phyloP scores from a whole-genome alignment of 2,329 filamentous ascomycete genomes.

The Fusarium setosum region DNA sequence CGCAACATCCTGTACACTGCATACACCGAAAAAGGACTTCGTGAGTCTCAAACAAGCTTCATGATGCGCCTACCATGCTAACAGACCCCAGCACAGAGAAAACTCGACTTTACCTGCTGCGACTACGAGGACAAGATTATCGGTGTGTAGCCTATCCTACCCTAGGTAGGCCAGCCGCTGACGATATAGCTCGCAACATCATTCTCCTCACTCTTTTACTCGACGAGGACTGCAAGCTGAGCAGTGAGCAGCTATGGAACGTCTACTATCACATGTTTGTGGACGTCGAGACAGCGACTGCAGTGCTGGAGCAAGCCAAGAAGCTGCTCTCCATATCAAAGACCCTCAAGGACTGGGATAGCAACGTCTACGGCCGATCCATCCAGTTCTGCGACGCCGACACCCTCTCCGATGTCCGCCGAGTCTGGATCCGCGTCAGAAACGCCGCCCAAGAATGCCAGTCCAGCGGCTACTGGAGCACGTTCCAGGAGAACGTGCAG shows the following conservation, averaged over 20 bases:
- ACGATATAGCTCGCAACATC: conserved; percentile 62
- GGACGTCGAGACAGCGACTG: conserved; percentile 47
- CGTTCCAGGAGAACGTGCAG: conserved; percentile 31
- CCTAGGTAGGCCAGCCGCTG: neutral
- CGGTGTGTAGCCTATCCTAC: conserved; percentile 50
- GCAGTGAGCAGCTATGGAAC: conserved; percentile 57
- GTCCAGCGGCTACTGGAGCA: conserved; percentile 8
- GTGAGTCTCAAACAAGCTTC: conserved; percentile 41
- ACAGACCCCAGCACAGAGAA: conserved; percentile 48
- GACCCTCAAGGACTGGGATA: conserved; percentile 57
- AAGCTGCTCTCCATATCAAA: conserved; percentile 54
- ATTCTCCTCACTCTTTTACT: conserved; percentile 63
- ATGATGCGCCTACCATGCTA: conserved; percentile 21
- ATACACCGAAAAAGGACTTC: conserved; percentile 54
- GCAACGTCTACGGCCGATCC: conserved; percentile 54
- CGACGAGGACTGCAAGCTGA: conserved; percentile 48
- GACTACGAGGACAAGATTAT: conserved; percentile 62
- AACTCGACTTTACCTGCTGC: conserved; percentile 67
- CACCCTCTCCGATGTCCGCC: conserved; percentile 55
- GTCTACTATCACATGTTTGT: conserved; percentile 67
- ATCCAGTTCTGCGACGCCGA: conserved; percentile 61
- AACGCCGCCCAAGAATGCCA: conserved; percentile 27
- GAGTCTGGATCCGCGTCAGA: conserved; percentile 50
- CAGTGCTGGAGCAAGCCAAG: conserved; percentile 55
- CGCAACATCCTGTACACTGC: conserved; percentile 67